These are phyloP conservation scores for Sphagnurus paluster DNA, from an alignment of 1,284 basidiomycete species.

Conservation along the genomic window DNA sequence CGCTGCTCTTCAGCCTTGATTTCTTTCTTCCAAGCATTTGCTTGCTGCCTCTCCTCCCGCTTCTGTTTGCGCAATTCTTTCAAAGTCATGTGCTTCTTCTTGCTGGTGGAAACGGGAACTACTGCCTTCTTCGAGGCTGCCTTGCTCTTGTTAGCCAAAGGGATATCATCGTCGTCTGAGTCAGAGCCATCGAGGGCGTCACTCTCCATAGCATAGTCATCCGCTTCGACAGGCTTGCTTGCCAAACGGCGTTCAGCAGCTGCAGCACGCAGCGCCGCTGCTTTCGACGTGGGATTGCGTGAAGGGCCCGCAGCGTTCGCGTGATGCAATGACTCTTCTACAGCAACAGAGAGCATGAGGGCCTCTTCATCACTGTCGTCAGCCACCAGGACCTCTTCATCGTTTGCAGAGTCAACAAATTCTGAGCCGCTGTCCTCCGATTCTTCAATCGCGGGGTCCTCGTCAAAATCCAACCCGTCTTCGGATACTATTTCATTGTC, in stretches of 20 bases:
- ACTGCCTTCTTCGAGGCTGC: slow-evolving; percentile 27
- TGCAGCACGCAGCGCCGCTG: slow-evolving; percentile 45
- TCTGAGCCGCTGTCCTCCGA: slow-evolving; percentile 61
- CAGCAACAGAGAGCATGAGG: slow-evolving; percentile 56
- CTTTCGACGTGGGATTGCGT: slow-evolving; percentile 25
- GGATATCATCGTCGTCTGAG: slow-evolving; percentile 23
- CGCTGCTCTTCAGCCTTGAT: slow-evolving; percentile 49
- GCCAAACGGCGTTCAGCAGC: slow-evolving; percentile 55
- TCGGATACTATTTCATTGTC: slow-evolving; percentile 33
- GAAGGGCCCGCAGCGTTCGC: slow-evolving; percentile 39
- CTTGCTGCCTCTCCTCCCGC: slow-evolving; percentile 28
- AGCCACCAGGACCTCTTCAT: slow-evolving; percentile 27
- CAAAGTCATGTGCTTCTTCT: slow-evolving; percentile 39
- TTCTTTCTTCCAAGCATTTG: slow-evolving; percentile 28
- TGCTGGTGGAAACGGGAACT: slow-evolving; percentile 19
- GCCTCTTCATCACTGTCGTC: slow-evolving; percentile 42
- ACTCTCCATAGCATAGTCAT: slow-evolving; percentile 31
- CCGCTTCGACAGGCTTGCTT: slow-evolving; percentile 29
- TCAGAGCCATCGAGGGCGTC: slow-evolving; percentile 18
- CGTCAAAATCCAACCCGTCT: slow-evolving; percentile 40
- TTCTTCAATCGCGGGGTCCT: slow-evolving; percentile 40
- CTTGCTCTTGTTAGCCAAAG: slow-evolving; percentile 30
- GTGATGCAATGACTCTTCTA: slow-evolving; percentile 52
- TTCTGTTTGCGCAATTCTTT: slow-evolving; percentile 28
- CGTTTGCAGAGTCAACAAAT: slow-evolving; percentile 42